Evolutionary conservation across 139 green algal genomes (phyloP), one percentile per base, ranked within the genome.

Genomic region (Micractinium conductrix): DNA sequence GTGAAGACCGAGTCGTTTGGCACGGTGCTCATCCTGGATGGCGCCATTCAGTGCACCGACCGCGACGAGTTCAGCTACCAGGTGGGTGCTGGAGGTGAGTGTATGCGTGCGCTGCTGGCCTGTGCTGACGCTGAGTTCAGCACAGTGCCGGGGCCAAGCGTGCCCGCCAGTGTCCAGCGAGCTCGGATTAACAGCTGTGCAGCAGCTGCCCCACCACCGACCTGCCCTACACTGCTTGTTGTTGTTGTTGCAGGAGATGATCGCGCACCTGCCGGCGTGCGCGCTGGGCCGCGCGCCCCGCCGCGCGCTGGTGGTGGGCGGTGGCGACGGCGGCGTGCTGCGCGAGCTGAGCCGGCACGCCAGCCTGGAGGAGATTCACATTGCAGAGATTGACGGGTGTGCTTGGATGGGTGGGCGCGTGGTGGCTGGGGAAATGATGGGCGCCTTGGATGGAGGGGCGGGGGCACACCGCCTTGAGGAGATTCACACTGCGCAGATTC

Each of bases 221-320:
- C n/a, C n/a, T n/a, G n/a, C n/a, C n/a, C n/a, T n/a, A n/a, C n/a
- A n/a, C n/a, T n/a, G n/a, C n/a, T n/a, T n/a, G n/a, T n/a, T n/a
- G n/a, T n/a, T n/a, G n/a, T n/a, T n/a, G n/a, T n/a, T n/a, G n/a
- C 95, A 98, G 90, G 97, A 99, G 89, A 99, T 99, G 97, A 98
- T 99, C 50, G 87, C 94, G 1, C 96, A 99, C 88, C 83, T 99
- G 43, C 94, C 97, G 3, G 80, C 99, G 43, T 98, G 95, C 81
- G 91, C 93, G 4, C 89, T 99, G 24, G 82, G 92, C 72, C 78
- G 55, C 10, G 76, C 86, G 24, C 85, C 93, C 43, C 91, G 91
- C 81, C 90, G 88, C 79, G 97, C 98, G 65, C 90, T 99, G 60
- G 95, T 99, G 30, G 94, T 99, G 35, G 97, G 97, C 45, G 97